A percentile compares a stretch with the other conserved stretches of the same genome.
Evolutionary conservation across 2,329 filamentous ascomycete species (phyloP).

Genomic region (Alternaria infectoria): DNA sequence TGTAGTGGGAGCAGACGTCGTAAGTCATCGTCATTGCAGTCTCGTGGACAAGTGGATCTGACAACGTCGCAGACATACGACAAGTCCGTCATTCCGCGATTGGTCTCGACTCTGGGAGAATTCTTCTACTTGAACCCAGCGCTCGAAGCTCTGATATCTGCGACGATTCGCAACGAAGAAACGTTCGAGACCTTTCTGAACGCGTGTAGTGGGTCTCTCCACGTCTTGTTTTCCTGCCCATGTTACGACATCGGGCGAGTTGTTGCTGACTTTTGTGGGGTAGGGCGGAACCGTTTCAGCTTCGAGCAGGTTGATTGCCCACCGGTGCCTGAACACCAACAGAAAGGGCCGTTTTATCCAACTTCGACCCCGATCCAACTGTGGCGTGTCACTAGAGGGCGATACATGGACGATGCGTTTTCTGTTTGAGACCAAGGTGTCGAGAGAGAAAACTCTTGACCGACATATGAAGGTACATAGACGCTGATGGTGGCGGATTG

Average conservation of each 20-base stretch:
- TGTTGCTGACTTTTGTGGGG: slow-evolving; percentile 47
- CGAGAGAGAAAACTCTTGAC: slow-evolving; percentile 13
- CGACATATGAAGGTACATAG: slow-evolving; percentile 28
- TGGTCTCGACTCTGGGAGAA: slow-evolving; percentile 69
- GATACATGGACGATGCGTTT: slow-evolving; percentile 29
- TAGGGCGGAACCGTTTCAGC: slow-evolving; percentile 48
- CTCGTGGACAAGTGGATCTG: slow-evolving; percentile 17
- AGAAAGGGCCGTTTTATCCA: slow-evolving; percentile 70
- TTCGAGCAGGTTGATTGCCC: slow-evolving; percentile 41
- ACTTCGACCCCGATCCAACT: slow-evolving; percentile 66
- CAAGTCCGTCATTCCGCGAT: slow-evolving; percentile 64
- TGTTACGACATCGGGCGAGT: slow-evolving; percentile 29
- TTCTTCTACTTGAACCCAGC: slow-evolving; percentile 64
- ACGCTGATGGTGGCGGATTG: slow-evolving; percentile 20
- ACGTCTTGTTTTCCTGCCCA: slow-evolving; percentile 20
- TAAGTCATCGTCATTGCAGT: slow-evolving; percentile 41
- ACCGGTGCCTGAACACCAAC: slow-evolving; percentile 47
- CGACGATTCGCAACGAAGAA: slow-evolving; percentile 71
- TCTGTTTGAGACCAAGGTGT: slow-evolving; percentile 26
- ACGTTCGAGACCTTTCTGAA: slow-evolving; percentile 71
- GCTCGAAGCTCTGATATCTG: slow-evolving; percentile 69
- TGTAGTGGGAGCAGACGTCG: slow-evolving; percentile 76
- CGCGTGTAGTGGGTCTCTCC: slow-evolving; percentile 60
- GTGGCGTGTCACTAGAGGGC: slow-evolving; percentile 50
- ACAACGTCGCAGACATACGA: slow-evolving; percentile 68